Evolutionary conservation across 2,329 filamentous ascomycete species (phyloP).

Genomic region (Fusarium staphyleae): DNA sequence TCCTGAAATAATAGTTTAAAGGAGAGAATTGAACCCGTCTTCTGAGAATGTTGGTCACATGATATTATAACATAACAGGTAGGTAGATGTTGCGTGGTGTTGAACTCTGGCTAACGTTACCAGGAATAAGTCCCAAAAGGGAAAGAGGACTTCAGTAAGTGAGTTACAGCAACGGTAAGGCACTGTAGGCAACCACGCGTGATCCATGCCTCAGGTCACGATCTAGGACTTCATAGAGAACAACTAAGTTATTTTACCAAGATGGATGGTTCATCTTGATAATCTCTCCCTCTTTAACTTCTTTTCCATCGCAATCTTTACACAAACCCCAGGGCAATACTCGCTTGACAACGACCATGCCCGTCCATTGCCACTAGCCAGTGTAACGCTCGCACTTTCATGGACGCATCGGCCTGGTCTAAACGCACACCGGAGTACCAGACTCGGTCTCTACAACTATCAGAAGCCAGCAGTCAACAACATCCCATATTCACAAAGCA

Average conservation of each 20-base stretch:
- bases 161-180: constrained; percentile 14
- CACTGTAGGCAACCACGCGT: constrained; percentile 25
- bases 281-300: constrained; percentile 1
- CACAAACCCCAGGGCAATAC: no score
- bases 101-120: neutral
- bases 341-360: no score
- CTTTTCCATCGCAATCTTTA: neutral
- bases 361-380: constrained; percentile 17
- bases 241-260: constrained; percentile 13
- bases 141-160: constrained; percentile 38
- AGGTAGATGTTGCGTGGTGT: no score
- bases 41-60: no score
- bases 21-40: no score
- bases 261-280: constrained; percentile 1
- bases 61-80: no score
- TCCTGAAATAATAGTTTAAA: no score
- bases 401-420: neutral
- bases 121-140: constrained; percentile 32
- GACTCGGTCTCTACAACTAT: neutral
- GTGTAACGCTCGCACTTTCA: constrained; percentile 10
- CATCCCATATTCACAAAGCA: neutral
- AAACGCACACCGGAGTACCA: neutral
- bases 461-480: neutral
- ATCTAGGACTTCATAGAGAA: constrained; percentile 22
- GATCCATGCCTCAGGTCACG: constrained; percentile 37